phyloP scores from a whole-genome alignment of 352 stramenopile species.

The Phytophthora fragariae region DNA sequence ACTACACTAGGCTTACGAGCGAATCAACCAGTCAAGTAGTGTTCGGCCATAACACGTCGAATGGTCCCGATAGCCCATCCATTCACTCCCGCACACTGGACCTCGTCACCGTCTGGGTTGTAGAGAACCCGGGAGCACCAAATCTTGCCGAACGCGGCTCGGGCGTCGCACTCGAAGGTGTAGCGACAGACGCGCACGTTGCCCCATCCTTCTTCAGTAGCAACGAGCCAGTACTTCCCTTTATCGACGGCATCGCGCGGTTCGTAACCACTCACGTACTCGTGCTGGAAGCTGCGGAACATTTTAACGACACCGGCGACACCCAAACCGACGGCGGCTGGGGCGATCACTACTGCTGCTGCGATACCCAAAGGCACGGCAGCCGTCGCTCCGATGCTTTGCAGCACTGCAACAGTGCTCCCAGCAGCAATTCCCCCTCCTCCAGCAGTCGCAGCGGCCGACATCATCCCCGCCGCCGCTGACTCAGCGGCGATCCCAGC shows the following conservation, averaged over 20 bases:
- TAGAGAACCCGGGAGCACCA: slow-evolving; percentile 37
- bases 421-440: slow-evolving; percentile 43
- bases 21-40: slow-evolving; percentile 21
- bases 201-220: slow-evolving; percentile 33
- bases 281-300: slow-evolving; percentile 29
- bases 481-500: slow-evolving; percentile 45
- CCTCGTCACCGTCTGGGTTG: slow-evolving; percentile 16
- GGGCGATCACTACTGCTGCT: neutral
- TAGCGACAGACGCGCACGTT: slow-evolving; percentile 37
- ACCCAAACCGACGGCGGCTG: neutral
- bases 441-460: slow-evolving; percentile 40
- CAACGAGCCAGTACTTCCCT: slow-evolving; percentile 27
- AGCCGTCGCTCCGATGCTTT: slow-evolving; percentile 48
- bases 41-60: slow-evolving; percentile 31
- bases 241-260: neutral
- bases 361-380: slow-evolving; percentile 11
- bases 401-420: slow-evolving; percentile 50
- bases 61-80: slow-evolving; percentile 24
- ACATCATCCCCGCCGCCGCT: slow-evolving; percentile 57
- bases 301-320: slow-evolving; percentile 22
- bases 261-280: slow-evolving; percentile 31
- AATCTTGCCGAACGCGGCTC: slow-evolving; percentile 18
- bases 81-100: slow-evolving; percentile 23
- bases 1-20: no score
- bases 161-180: slow-evolving; percentile 14